Base-by-base conservation (phyloP, 2,329 filamentous ascomycete species). In the Aspergillus arachidicola region DNA sequence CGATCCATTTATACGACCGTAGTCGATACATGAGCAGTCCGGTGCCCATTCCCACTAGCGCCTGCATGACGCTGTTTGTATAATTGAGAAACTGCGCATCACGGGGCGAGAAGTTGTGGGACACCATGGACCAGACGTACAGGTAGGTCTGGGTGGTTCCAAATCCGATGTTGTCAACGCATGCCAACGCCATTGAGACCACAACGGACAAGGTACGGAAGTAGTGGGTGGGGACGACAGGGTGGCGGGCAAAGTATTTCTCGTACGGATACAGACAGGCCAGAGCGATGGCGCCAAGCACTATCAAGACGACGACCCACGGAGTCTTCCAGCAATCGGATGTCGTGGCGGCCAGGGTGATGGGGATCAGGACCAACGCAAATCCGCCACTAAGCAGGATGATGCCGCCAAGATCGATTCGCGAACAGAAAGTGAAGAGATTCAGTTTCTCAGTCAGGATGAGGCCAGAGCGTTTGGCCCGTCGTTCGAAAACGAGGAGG, bases 201-300 rank as follows among this genome's bases (percentile, higher is more conserved):
- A 79, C 67, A 30, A 85, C 81, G 14, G 81, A 79, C 6, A 73
- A 61, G 45, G 79, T 80, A 32, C 74, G 74, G 68, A 85, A 80
- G 67, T 84, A 85, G 23, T 73, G 75, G 3, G 79, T 71, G 0
- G 83, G 82, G 12, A 85, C 71, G 23, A 84, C 73, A 0, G 83
- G 83, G 61, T 83, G 72, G 21, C 71, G 74, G 4, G 83, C 81
- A 6, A 81, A 36, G 32, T 73, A 74, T 28, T 76, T 73, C 71
- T 86, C 84, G 67, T 86, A 86, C 4, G 79, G 75, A 9, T 81
- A 78, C n/a, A 84, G 79, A 0, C 66, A 71, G 9, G 79, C 68
- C 7, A 87, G 76, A 21, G 80, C 69, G 1, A 79, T 58, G 0
- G 66, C 74, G 4, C 83, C 84, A 0, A 83, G 48, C 1, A 75